Evolutionary conservation across 768 basidiomycete species (phyloP), one percentile per base, ranked within the genome.

Genomic region (Panaeolus papilionaceus): DNA sequence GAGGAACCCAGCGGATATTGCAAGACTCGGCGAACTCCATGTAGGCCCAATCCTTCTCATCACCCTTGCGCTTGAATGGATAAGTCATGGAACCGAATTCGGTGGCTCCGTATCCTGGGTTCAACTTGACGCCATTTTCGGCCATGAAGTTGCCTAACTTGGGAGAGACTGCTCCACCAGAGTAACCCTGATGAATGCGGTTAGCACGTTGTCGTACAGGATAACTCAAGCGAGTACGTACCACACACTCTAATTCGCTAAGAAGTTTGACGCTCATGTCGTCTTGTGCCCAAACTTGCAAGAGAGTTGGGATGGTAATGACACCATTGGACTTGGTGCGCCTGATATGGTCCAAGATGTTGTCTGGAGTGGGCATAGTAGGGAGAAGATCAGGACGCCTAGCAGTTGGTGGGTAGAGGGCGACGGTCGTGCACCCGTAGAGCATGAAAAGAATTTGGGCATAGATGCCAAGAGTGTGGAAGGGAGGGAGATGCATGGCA

Each of bases 291-390:
- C 81, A 83, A 28, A 74, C 70, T 45, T 84, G 77, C 3, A 85
- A 64, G 11, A 85, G 72, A 0, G 79, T 58, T 0, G 85, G 83
- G 23, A 84, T 79, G 0, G 73, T 77, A 38, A 81, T 71, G 1
- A 85, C 63, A 1, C 68, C 65, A 23, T 77, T 75, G 20, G 72
- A 77, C n/a, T 76, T 70, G 0, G 75, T 77, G 38, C 73, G 65
- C 16, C 70, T 69, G 9, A 79, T 70, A 51, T 79, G 77, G 5
- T 80, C 76, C 3, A 85, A 66, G 39, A 83, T 76, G 65, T 71
- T 73, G 23, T 73, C 67, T n/a, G 72, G 70, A 4, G 72, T 71
- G 11, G 81, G 77, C 39, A 77, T 70, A 23, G 80, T 67, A 0
- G 83, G 83, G 2, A 72, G 66, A 10, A 20, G n/a, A 4, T 70